phyloP scores from a whole-genome alignment of 306 rosid genomes.

The Mimosa bimucronata region DNA sequence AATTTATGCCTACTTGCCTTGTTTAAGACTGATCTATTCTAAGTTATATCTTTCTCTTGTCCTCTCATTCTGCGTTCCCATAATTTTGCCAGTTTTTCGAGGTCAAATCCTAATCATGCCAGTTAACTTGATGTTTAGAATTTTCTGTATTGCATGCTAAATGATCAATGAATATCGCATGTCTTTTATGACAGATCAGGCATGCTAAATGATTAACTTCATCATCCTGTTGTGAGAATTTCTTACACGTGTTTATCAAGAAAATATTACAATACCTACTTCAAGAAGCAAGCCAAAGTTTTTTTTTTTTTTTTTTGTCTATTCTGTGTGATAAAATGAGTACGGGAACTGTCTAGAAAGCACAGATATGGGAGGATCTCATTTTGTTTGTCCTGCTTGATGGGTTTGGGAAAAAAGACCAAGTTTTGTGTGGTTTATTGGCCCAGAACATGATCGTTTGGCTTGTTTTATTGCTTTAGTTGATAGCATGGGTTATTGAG shows the following conservation, averaged over 20 bases:
- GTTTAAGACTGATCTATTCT: too few relatives aligned
- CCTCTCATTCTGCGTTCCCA: too few relatives aligned
- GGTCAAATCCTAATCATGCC: not conserved
- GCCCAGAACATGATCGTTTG: too few relatives aligned
- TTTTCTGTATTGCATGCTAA: not conserved
- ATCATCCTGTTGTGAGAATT: not conserved
- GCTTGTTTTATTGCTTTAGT: too few relatives aligned
- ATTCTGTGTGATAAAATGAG: not conserved
- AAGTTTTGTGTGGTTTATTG: not conserved
- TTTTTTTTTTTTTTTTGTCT: not conserved
- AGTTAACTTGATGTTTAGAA: not conserved
- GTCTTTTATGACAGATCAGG: not conserved
- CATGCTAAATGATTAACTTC: not conserved
- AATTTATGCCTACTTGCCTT: not conserved
- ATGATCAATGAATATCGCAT: not conserved
- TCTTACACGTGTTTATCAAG: not conserved
- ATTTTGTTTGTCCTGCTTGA: not conserved
- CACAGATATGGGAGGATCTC: not conserved
- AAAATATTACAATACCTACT: not conserved
- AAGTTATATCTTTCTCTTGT: too few relatives aligned
- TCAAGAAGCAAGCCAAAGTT: not conserved
- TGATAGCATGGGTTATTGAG: too few relatives aligned
- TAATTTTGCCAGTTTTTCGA: too few relatives aligned
- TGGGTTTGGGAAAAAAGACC: not conserved
- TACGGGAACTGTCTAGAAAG: not conserved